Percentiles rank a stretch among this genome's conserved stretches.
Evolutionary conservation across 306 rosid species (phyloP).

Genomic region (Urtica urens): DNA sequence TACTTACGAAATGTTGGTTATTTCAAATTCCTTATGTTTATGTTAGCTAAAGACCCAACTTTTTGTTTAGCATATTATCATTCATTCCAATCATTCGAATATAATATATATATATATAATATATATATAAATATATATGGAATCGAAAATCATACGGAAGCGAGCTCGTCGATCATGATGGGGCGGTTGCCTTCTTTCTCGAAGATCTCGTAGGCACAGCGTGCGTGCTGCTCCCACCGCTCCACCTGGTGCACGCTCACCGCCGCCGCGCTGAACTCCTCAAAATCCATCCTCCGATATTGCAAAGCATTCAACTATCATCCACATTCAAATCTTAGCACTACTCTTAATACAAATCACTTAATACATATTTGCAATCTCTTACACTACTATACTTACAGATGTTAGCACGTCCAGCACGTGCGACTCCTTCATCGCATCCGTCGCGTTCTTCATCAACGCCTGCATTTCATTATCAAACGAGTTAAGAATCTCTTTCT

Average conservation of each 20-base stretch:
- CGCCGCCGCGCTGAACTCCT: conserved; percentile 77
- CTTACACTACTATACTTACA: conserved; percentile 40
- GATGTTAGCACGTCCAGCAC: conserved; percentile 55
- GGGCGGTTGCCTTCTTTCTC: conserved; percentile 84
- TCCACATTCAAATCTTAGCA: too few species aligned
- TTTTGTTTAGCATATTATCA: too few species aligned
- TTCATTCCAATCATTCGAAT: too few species aligned
- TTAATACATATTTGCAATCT: background rate
- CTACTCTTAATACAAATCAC: too few species aligned
- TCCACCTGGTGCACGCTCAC: conserved; percentile 82
- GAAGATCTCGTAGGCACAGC: conserved; percentile 66
- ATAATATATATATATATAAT: too few species aligned
- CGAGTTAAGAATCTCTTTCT: conserved; percentile 14
- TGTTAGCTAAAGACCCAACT: too few species aligned
- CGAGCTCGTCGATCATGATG: conserved; percentile 76
- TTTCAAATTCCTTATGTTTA: too few species aligned
- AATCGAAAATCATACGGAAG: conserved; percentile 53
- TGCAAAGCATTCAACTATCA: conserved; percentile 81
- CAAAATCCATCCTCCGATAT: conserved; percentile 80
- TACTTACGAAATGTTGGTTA: too few species aligned
- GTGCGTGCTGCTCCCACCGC: conserved; percentile 89
- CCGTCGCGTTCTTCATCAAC: conserved; percentile 71
- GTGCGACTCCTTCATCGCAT: conserved; percentile 87
- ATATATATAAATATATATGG: too few species aligned
- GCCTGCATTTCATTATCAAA: too few species aligned